Evolutionary conservation across 345 rosid species (phyloP), one percentile per base, ranked within the genome.

Genomic region (Linum tenue): DNA sequence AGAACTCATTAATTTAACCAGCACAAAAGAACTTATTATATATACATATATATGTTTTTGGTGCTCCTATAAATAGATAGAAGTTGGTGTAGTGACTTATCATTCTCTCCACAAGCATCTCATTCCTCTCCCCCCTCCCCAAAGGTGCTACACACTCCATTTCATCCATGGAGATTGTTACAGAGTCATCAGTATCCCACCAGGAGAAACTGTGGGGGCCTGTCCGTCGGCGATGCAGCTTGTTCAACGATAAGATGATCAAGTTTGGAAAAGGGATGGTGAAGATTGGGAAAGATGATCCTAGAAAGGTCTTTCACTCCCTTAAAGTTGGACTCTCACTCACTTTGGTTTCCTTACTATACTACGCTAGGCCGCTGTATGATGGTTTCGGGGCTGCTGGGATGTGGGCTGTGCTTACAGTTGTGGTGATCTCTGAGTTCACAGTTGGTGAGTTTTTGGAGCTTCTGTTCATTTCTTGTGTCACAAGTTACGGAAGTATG

Each of bases 221-320:
- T 65, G 71, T 71, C 4, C 67, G 62, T 37, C 59, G 63, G 38
- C 79, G 67, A 53, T 70, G 80, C 60, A 38, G 59, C 39, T 72
- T 64, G 59, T 57, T 76, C 44, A 82, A 68, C 68, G 74, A 70
- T 4, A 55, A 63, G 66, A 75, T 71, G 41, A 67, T 56, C 8
- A 63, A 67, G 14, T 38, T 60, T 40, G 70, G 76, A 6, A 76
- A 64, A 51, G 75, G 72, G 61, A 65, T 77, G 6, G 81, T 64
- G 65, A 83, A 79, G 66, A 66, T 84, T 2, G 92, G 76, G 17
- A 71, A 82, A 64, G 77, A 73, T 68, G 77, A 73, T 62, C 73
- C 77, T 50, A 64, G 77, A 69, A 68, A 65, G 39, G 59, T 73
- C 53, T 59, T 39, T 55, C 77, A 73, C 50, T 73, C 72, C 38